These are phyloP conservation scores for Pseudofabraea citricarpa DNA, from an alignment of 2,329 filamentous ascomycete genomes.

Conservation along the genomic window DNA sequence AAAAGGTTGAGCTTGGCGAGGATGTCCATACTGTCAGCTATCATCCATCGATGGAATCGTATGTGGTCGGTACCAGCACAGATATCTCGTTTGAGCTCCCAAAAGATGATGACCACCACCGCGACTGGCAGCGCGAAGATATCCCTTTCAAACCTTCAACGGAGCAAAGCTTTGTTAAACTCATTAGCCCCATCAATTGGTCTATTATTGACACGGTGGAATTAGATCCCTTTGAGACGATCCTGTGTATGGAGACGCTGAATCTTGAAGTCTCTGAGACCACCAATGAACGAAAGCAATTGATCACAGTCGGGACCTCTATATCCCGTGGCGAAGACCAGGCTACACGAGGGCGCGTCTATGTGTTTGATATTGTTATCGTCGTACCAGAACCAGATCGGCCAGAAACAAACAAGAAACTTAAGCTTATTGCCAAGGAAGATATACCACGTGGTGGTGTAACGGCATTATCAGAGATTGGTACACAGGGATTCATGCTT, in stretches of 20 bases:
- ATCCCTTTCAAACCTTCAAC: conserved; percentile 58
- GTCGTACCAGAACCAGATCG: conserved; percentile 85
- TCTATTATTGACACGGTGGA: conserved; percentile 70
- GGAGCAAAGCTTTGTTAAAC: conserved; percentile 68
- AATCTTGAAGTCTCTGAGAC: conserved; percentile 87
- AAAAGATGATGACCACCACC: conserved; percentile 76
- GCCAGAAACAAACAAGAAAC: conserved; percentile 78
- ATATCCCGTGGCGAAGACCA: conserved; percentile 87
- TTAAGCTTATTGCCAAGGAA: conserved; percentile 85
- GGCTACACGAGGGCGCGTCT: conserved; percentile 76
- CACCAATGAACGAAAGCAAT: conserved; percentile 77
- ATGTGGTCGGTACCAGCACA: conserved; percentile 68
- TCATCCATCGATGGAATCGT: conserved; percentile 69
- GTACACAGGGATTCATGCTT: conserved; percentile 81
- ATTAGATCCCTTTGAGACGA: conserved; percentile 69
- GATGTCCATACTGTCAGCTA: conserved; percentile 73
- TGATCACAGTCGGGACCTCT: conserved; percentile 82
- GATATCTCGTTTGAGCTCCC: conserved; percentile 74
- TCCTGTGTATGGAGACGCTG: conserved; percentile 78
- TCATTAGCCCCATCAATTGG: conserved; percentile 75
- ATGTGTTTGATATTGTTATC: conserved; percentile 86
- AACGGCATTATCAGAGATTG: conserved; percentile 78
- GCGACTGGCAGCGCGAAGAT: conserved; percentile 73
- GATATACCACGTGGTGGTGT: conserved; percentile 89
- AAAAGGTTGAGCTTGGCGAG: conserved; percentile 63